These are phyloP conservation scores for Cyberlindnera sargentensis DNA, from an alignment of 805 yeast species.

Conservation along the genomic window DNA sequence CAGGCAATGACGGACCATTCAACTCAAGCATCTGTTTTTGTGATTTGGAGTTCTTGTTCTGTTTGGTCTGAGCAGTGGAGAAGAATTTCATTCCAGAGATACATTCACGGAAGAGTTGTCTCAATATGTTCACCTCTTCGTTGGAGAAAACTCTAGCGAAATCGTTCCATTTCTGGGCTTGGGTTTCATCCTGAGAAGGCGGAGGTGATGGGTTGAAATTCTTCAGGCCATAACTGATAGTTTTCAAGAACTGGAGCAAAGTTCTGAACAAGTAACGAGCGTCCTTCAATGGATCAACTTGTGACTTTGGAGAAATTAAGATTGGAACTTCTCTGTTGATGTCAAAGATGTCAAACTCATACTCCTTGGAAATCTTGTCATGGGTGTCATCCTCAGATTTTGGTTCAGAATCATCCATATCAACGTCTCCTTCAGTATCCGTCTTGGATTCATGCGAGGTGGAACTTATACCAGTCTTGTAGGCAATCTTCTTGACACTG, in stretches of 20 bases:
- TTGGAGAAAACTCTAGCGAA: conserved; percentile 74
- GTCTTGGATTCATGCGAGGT: neutral
- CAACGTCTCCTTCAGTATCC: conserved; percentile 25
- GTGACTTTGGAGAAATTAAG: conserved; percentile 38
- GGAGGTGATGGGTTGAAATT: conserved; percentile 80
- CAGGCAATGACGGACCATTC: conserved; percentile 76
- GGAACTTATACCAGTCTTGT: neutral
- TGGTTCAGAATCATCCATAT: conserved; percentile 16
- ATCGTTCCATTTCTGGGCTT: conserved; percentile 68
- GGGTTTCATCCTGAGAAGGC: conserved; percentile 36
- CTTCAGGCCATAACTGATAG: conserved; percentile 83
- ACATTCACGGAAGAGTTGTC: conserved; percentile 77
- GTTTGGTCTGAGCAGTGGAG: conserved; percentile 33
- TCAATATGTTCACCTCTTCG: conserved; percentile 76
- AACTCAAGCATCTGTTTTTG: conserved; percentile 28
- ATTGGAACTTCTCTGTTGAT: conserved; percentile 51
- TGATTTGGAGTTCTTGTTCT: conserved; percentile 19
- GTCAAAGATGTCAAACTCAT: conserved; percentile 34
- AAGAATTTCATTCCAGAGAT: conserved; percentile 75
- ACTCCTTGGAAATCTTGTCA: conserved; percentile 4
- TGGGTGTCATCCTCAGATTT: conserved; percentile 20
- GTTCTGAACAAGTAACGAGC: conserved; percentile 85
- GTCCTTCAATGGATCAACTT: conserved; percentile 69
- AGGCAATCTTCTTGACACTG: conserved; percentile 14
- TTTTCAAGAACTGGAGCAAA: conserved; percentile 80